phyloP scores from a whole-genome alignment of 768 basidiomycete species.

The Punctularia strigosozonata region DNA sequence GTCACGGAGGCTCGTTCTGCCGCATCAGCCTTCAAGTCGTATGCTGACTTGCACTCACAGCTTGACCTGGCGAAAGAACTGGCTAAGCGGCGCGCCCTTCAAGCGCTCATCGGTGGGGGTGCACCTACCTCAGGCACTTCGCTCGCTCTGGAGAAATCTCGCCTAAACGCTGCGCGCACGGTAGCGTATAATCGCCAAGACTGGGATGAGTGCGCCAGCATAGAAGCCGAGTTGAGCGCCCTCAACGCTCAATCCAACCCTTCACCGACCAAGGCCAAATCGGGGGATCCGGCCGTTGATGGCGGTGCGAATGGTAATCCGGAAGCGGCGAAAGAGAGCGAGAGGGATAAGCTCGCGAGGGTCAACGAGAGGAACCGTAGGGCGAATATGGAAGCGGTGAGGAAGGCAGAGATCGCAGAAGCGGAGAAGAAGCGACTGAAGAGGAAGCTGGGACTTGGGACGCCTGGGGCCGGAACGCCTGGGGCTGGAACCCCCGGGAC shows the following conservation, averaged over 20 bases:
- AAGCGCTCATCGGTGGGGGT: too few species aligned
- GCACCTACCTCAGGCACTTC: constrained; percentile 3
- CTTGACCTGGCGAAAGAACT: constrained; percentile 13
- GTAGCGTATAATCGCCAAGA: constrained; percentile 72
- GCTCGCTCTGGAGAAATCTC: constrained; percentile 46
- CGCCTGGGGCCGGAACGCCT: constrained; percentile 29
- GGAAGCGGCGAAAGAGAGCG: not conserved
- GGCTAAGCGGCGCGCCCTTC: constrained; percentile 20
- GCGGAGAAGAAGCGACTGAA: constrained; percentile 62
- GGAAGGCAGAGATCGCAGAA: constrained; percentile 62
- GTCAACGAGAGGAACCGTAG: constrained; percentile 88
- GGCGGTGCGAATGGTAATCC: too few species aligned
- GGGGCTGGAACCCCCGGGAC: constrained; percentile 35
- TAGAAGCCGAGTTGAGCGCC: constrained; percentile 55
- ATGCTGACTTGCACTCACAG: not conserved
- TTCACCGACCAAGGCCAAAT: constrained; percentile 6
- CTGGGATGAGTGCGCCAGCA: constrained; percentile 39
- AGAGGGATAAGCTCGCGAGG: constrained; percentile 48
- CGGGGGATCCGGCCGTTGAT: constrained; percentile 11
- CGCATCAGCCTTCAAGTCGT: constrained; percentile 1
- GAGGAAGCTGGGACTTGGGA: constrained; percentile 49
- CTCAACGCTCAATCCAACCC: constrained; percentile 20
- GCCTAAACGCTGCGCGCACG: constrained; percentile 58
- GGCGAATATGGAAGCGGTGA: constrained; percentile 70
- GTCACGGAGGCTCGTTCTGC: constrained; percentile 79